Evolutionary conservation across 140 eudicot species (phyloP), one percentile per base, ranked within the genome.

Genomic region (Artemisia princeps): DNA sequence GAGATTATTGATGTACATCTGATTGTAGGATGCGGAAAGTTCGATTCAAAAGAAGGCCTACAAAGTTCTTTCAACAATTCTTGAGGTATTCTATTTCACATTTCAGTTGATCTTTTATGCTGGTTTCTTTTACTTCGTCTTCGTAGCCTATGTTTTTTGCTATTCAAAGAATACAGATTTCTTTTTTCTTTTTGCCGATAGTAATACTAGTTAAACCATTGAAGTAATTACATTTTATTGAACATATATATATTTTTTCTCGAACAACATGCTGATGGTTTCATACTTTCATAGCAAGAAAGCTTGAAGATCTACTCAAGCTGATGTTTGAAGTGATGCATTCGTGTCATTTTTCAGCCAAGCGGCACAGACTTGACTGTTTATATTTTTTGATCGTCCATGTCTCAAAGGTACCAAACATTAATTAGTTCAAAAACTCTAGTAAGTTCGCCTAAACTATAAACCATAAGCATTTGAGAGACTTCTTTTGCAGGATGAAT

Each of bases 41-140:
- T 81, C 76, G 59, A 74, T 94, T 76, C 99, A 94, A 69, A 94
- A 94, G 80, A 88, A 84, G 81, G 95, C 96, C 46, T 94, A 94
- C 75, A 88, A 87, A 86, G 94, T 84, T 67, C 90, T 86, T 26
- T 94, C 96, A 61, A 57, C 75, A 48, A 77, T 86, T 44, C 84
- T 94, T 20, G 75, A 80, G 99, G 99, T 92, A 72, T 16, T 54
- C 20, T 50, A 24, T 55, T 37, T 46, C 45, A 42, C 67, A 16
- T 6, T 13, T 10, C 55, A 26, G 44, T 1, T 15, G 49, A 51
- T 19, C 0, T 42, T 8, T 12, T 13, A 55, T 23, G 26, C 10
- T 40, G 55, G 12, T 42, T 61, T 6, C 10, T 48, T 26, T 23
- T 15, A 46, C 7, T 10, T 62, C 22, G 20, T 11, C 17, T 30